Percentiles rank a stretch among this genome's conserved stretches.
Conservation (phyloP, 257 asterid species). For the Cruciata laevipes region DNA sequence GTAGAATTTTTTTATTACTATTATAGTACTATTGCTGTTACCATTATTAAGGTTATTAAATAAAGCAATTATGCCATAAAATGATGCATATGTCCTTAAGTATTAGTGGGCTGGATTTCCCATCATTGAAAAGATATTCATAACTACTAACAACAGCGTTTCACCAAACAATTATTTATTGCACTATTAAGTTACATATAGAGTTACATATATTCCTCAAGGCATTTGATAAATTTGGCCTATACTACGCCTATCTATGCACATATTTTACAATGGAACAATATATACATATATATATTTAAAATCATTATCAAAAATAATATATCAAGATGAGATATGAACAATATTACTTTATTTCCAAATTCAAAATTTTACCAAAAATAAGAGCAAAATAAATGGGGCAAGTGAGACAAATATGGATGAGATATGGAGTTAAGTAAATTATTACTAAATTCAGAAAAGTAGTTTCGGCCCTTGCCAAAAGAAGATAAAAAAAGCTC, state of each 20-base stretch:
- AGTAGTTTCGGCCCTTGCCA: not conserved
- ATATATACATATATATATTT: too few relatives aligned
- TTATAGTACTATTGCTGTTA: too few relatives aligned
- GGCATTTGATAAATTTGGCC: not conserved
- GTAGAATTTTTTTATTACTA: too few relatives aligned
- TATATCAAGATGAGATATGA: not conserved
- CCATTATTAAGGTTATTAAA: not conserved
- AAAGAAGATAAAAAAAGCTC: not conserved
- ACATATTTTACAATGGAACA: too few relatives aligned
- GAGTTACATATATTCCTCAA: not conserved
- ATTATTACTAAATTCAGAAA: not conserved
- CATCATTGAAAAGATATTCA: not conserved
- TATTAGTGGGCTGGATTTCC: not conserved
- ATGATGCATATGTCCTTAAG: not conserved
- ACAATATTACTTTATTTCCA: not conserved
- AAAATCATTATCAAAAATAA: too few relatives aligned
- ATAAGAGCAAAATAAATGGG: not conserved
- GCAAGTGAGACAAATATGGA: not conserved
- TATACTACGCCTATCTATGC: too few relatives aligned
- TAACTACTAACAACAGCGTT: not conserved
- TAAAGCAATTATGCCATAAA: not conserved
- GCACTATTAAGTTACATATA: not conserved
- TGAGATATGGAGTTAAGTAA: not conserved
- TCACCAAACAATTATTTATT: not conserved
- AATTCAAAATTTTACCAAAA: not conserved